phyloP scores from a whole-genome alignment of 2,329 filamentous ascomycete genomes.

The Diplodia scrobiculata region DNA sequence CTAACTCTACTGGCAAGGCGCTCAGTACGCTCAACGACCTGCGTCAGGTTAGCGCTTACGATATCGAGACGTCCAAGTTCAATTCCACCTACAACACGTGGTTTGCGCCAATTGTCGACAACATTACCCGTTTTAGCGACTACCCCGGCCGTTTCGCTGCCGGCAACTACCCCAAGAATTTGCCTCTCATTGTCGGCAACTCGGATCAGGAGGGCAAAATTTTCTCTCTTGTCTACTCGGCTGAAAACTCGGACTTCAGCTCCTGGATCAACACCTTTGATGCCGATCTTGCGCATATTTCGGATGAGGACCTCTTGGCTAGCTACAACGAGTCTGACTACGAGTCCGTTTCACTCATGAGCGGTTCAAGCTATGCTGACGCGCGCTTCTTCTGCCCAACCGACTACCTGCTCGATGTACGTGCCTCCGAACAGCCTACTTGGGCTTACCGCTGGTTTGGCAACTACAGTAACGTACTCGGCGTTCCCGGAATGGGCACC shows the following conservation, averaged over 20 bases:
- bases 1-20: slow-evolving; percentile 21
- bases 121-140: slow-evolving; percentile 30
- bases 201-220: slow-evolving; percentile 37
- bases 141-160: slow-evolving; percentile 36
- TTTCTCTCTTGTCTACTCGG: slow-evolving; percentile 36
- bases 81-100: slow-evolving; percentile 33
- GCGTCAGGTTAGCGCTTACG: slow-evolving; percentile 24
- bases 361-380: slow-evolving; percentile 50
- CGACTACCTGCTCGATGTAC: slow-evolving; percentile 45
- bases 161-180: slow-evolving; percentile 34
- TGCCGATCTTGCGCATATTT: slow-evolving; percentile 47
- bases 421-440: slow-evolving; percentile 44
- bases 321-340: slow-evolving; percentile 46
- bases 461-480: slow-evolving; percentile 47
- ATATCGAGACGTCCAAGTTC: slow-evolving; percentile 33
- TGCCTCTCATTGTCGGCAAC: slow-evolving; percentile 36
- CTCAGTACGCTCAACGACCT: slow-evolving; percentile 22
- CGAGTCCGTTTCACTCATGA: slow-evolving; percentile 45
- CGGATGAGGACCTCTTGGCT: slow-evolving; percentile 39
- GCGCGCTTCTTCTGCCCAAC: slow-evolving; percentile 51
- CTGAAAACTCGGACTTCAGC: slow-evolving; percentile 42
- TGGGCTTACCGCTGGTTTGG: slow-evolving; percentile 53
- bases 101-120: slow-evolving; percentile 30
- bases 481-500: slow-evolving; percentile 34
- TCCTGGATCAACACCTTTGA: slow-evolving; percentile 52